Evolutionary conservation across 1,284 basidiomycete genomes (phyloP).

Genomic region (Leccinum brunneo-olivaceum): DNA sequence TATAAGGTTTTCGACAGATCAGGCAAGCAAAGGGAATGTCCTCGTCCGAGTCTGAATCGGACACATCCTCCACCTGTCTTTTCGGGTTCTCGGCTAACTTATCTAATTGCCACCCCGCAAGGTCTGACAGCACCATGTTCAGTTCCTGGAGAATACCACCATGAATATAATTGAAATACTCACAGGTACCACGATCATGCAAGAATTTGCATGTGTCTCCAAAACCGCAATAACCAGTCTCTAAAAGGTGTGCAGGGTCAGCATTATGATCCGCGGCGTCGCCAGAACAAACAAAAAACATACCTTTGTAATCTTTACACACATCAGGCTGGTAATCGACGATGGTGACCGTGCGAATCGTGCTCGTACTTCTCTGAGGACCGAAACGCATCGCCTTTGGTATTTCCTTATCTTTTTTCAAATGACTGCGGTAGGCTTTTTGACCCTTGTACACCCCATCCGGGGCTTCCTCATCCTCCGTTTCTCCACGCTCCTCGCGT

Average conservation of each 20-base stretch:
- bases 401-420: conserved; percentile 75
- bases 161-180: conserved; percentile 28
- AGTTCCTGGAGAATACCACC: conserved; percentile 9
- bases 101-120: conserved; percentile 98
- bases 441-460: conserved; percentile 90
- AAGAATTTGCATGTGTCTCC: conserved; percentile 98
- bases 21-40: conserved; percentile 97
- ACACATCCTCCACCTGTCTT: conserved; percentile 52
- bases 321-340: conserved; percentile 98
- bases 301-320: conserved; percentile 98
- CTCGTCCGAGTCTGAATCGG: conserved; percentile 68
- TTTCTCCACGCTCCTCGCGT: conserved; percentile 45
- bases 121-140: conserved; percentile 53
- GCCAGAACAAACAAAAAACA: conserved; percentile 8
- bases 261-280: conserved; percentile 15
- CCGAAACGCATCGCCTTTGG: conserved; percentile 88
- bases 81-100: conserved; percentile 66
- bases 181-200: conserved; percentile 82
- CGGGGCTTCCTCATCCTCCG: conserved; percentile 59
- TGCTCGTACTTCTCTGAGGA: conserved; percentile 75
- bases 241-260: conserved; percentile 41
- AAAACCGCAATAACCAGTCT: conserved; percentile 98
- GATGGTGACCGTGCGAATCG: conserved; percentile 92
- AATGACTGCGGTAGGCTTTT: conserved; percentile 74
- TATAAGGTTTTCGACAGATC: conserved; percentile 91